phyloP scores from a whole-genome alignment of 2,329 filamentous ascomycete genomes.

The Aureobasidium leucospermi region DNA sequence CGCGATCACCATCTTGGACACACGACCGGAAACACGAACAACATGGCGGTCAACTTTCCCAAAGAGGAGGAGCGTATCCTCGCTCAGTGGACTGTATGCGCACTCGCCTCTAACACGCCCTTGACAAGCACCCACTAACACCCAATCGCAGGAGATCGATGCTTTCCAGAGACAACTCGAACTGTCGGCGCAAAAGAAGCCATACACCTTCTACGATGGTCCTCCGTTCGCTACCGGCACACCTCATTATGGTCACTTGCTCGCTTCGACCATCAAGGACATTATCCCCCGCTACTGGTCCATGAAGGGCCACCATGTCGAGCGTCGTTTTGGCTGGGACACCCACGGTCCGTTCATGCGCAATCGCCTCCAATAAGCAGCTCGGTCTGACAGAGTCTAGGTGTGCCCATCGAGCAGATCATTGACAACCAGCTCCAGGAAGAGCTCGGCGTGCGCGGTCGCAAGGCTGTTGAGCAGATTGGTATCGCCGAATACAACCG shows the following conservation, averaged over 20 bases:
- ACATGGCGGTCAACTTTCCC: conserved; percentile 85
- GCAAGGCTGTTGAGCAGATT: conserved; percentile 77
- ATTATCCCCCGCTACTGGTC: conserved; percentile 96
- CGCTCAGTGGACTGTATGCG: conserved; percentile 61
- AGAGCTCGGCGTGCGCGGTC: conserved; percentile 71
- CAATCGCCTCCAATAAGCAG: conserved; percentile 66
- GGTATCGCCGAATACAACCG: conserved; percentile 86
- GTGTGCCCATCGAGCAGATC: conserved; percentile 90
- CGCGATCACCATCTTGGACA: not conserved
- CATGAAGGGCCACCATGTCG: conserved; percentile 91
- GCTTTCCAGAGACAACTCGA: conserved; percentile 85
- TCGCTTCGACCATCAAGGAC: conserved; percentile 93
- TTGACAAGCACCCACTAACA: not conserved
- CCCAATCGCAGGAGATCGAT: conserved; percentile 55
- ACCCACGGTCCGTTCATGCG: conserved; percentile 57
- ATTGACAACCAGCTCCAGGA: conserved; percentile 74
- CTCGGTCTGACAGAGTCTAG: conserved; percentile 94
- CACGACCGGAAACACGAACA: conserved; percentile 2
- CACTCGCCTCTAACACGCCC: not conserved
- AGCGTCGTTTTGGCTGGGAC: conserved; percentile 91
- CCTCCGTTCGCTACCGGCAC: conserved; percentile 50
- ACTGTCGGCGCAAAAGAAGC: conserved; percentile 71
- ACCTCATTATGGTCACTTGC: conserved; percentile 66
- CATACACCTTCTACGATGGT: conserved; percentile 88
- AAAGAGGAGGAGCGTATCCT: conserved; percentile 83